Conservation (phyloP, 306 rosid genomes). For the Myrica gale region DNA sequence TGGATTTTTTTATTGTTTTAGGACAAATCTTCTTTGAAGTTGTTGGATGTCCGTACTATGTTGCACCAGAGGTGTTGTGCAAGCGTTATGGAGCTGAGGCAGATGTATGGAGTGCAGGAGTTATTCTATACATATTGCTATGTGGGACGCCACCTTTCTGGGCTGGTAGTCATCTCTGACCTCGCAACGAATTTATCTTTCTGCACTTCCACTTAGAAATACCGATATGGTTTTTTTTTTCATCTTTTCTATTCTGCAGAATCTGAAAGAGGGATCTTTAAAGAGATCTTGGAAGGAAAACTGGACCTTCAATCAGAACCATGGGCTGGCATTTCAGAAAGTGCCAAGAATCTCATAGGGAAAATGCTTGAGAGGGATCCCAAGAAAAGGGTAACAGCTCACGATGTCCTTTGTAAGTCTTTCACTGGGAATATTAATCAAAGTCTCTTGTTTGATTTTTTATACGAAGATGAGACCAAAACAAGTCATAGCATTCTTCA, state of each 20-base stretch:
- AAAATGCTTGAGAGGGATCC: conserved; percentile 48
- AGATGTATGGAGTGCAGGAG: conserved; percentile 73
- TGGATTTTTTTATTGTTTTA: conserved; percentile 11
- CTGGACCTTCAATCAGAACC: conserved; percentile 63
- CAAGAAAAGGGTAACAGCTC: conserved; percentile 19
- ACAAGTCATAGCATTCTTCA: neutral
- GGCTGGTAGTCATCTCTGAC: conserved; percentile 47
- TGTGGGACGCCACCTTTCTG: conserved; percentile 75
- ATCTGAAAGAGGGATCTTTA: conserved; percentile 52
- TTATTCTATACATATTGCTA: conserved; percentile 55
- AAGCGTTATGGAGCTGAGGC: conserved; percentile 61
- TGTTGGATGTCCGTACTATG: conserved; percentile 69
- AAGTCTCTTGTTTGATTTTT: neutral
- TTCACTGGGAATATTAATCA: neutral
- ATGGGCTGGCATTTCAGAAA: conserved; percentile 60
- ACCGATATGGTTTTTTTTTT: neutral
- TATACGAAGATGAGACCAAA: neutral
- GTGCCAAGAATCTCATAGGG: conserved; percentile 58
- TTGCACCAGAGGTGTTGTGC: conserved; percentile 66
- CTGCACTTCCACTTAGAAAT: neutral
- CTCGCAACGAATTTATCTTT: neutral
- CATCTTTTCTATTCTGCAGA: conserved; percentile 31
- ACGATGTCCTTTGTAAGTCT: conserved; percentile 17
- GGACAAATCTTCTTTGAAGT: conserved; percentile 58
- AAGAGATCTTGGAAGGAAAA: conserved; percentile 49